Conservation (phyloP, 2,329 filamentous ascomycete genomes). For the Colletotrichum truncatum region DNA sequence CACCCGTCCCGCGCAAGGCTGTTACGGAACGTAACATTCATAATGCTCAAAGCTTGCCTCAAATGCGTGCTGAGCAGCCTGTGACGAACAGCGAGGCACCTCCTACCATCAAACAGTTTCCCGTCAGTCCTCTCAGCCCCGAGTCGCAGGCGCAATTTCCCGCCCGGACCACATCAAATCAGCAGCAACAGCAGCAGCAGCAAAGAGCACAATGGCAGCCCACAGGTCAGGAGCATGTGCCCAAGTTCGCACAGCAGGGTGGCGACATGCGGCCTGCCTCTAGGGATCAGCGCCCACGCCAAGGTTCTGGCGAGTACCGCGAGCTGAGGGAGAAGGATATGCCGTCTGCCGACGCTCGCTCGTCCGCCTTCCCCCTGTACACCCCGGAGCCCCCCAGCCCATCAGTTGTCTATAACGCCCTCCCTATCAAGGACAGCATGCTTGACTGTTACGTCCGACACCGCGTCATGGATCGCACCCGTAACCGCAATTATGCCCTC, state of each 20-base stretch:
- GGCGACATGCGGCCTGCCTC: conserved; percentile 11
- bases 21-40: conserved; percentile 35
- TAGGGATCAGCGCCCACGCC: conserved; percentile 12
- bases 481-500: conserved; percentile 60
- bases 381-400: conserved; percentile 37
- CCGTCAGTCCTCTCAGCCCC: conserved; percentile 30
- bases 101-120: conserved; percentile 32
- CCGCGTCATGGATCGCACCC: conserved; percentile 55
- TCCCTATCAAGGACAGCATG: conserved; percentile 53
- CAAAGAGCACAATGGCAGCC: conserved; percentile 8
- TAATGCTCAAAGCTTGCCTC: conserved; percentile 35
- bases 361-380: conserved; percentile 48
- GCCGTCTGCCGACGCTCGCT: conserved; percentile 44
- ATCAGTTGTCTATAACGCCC: conserved; percentile 50
- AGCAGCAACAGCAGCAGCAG: conserved; percentile 22
- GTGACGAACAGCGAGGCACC: conserved; percentile 35
- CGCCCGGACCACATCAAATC: conserved; percentile 42
- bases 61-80: conserved; percentile 30
- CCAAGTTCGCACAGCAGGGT: background rate
- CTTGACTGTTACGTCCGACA: conserved; percentile 59
- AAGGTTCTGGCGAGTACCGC: conserved; percentile 44
- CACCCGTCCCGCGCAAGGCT: conserved; percentile 37
- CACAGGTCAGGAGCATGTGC: conserved; percentile 2
- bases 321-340: conserved; percentile 46
- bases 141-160: conserved; percentile 38